Evolutionary conservation across 257 asterid genomes (phyloP), one percentile per base, ranked within the genome.

Genomic region (Capsicum pubescens): DNA sequence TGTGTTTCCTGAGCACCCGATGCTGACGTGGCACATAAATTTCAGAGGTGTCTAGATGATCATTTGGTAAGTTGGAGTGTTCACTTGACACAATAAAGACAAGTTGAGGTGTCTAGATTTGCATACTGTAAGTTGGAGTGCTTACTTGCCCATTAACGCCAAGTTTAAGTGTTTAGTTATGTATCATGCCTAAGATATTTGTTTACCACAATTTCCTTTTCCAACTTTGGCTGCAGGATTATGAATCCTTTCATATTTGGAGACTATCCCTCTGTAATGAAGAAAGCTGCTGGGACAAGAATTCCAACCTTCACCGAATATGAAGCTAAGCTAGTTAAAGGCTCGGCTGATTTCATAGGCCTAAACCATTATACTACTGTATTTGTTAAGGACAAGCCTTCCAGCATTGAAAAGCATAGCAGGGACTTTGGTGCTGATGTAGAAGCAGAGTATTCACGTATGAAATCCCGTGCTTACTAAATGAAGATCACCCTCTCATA

Each of bases 261-360:
- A 78, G 94, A 91, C 87, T 93, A 93, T 86, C 97, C 95, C 17
- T 93, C 86, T 16, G 54, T 55, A 68, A 11, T 93, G 14, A 93
- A 89, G 86, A 84, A 87, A 76, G 85, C 83, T 32, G 96, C 85
- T n/a, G 86, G 88, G 61, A 5, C 87, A 59, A 90, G 92, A 82
- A 81, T 93, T 48, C 96, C 97, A 36, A 87, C 79, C 84, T 82
- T 93, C 80, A 90, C 91, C 14, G 46, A 80, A 44, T 46, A 69
- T 5, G 93, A 93, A 83, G 87, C 88, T 3, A 85, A 89, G 83
- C 90, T 87, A 78, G 82, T 92, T 7, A 92, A 91, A 88, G 94
- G 93, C 69, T 89, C 96, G 12, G 32, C 80, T 64, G 97, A 93
- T 84, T 93, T 92, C 79, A 83, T 92, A 50, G 96, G 94, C 52